Conservation (phyloP, 2,329 filamentous ascomycete genomes). For the Calonectria pseudoreteaudii region DNA sequence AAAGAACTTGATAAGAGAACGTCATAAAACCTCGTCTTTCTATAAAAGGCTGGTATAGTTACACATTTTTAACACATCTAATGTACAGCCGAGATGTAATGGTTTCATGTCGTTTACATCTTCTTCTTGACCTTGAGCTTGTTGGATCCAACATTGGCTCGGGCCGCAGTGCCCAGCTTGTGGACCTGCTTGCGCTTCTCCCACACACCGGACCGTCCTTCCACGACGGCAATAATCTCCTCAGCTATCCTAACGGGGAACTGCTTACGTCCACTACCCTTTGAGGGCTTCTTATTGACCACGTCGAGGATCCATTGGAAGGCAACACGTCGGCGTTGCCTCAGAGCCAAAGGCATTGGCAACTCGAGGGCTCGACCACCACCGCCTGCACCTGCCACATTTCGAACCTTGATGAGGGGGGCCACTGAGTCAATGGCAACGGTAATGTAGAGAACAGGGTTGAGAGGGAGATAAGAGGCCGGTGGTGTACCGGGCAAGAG, state of each 20-base stretch:
- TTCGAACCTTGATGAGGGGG: slow-evolving; percentile 84
- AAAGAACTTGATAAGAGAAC: slow-evolving; percentile 1
- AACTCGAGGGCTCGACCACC: slow-evolving; percentile 88
- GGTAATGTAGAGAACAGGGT: slow-evolving; percentile 90
- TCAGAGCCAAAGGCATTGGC: slow-evolving; percentile 79
- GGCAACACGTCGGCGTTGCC: slow-evolving; percentile 82
- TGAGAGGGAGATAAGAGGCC: slow-evolving; percentile 82
- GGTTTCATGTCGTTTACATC: slow-evolving; percentile 39
- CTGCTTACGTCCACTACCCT: slow-evolving; percentile 76
- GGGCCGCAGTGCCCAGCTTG: slow-evolving; percentile 81
- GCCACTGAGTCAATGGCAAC: slow-evolving; percentile 93
- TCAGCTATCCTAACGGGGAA: slow-evolving; percentile 85
- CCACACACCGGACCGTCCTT: slow-evolving; percentile 88
- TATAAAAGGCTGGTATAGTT: slow-evolving; percentile 45
- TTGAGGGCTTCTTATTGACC: slow-evolving; percentile 81
- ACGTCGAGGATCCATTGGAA: slow-evolving; percentile 90
- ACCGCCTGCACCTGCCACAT: slow-evolving; percentile 82
- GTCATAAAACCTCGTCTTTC: slow-evolving; percentile 31
- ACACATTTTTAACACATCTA: slow-evolving; percentile 46
- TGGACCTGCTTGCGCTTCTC: slow-evolving; percentile 82
- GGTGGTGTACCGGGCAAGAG: slow-evolving; percentile 83
- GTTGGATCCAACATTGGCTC: slow-evolving; percentile 75
- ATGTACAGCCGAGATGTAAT: slow-evolving; percentile 37
- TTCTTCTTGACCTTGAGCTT: slow-evolving; percentile 53
- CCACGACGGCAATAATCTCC: slow-evolving; percentile 87